phyloP scores from a whole-genome alignment of 2,329 filamentous ascomycete species.

The Colletotrichum sp. region DNA sequence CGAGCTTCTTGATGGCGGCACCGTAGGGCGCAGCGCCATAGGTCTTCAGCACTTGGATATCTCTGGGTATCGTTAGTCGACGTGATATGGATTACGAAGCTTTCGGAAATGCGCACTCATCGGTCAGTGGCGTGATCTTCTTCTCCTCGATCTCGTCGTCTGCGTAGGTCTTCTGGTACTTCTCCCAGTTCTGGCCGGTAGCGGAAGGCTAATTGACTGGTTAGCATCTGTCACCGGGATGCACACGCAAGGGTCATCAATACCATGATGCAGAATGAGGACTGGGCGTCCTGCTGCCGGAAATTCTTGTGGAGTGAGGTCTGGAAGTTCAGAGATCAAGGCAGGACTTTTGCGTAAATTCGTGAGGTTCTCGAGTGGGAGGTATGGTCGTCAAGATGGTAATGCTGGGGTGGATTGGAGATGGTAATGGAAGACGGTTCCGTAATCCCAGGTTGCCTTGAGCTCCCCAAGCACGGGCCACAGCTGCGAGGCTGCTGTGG shows the following conservation, averaged over 20 bases:
- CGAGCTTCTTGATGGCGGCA: slow-evolving; percentile 91
- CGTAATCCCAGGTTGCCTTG: slow-evolving; percentile 30
- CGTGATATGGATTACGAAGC: neutral
- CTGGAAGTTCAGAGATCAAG: neutral
- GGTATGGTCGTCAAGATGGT: slow-evolving; percentile 6
- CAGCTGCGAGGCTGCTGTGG: slow-evolving; percentile 24
- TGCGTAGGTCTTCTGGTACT: slow-evolving; percentile 96
- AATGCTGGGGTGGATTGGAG: neutral
- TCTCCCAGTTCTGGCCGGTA: slow-evolving; percentile 95
- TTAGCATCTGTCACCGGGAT: slow-evolving; percentile 28
- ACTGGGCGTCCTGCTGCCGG: slow-evolving; percentile 24
- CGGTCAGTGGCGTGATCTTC: slow-evolving; percentile 96
- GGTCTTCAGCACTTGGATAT: slow-evolving; percentile 99
- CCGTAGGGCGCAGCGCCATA: slow-evolving; percentile 98
- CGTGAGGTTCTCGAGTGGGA: neutral
- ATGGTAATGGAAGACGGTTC: slow-evolving; percentile 25
- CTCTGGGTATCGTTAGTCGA: slow-evolving; percentile 58
- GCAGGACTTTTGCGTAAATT: neutral
- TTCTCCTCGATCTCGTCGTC: slow-evolving; percentile 99
- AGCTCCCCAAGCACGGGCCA: slow-evolving; percentile 23
- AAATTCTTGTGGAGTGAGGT: neutral
- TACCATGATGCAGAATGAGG: slow-evolving; percentile 47
- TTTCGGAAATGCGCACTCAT: slow-evolving; percentile 74
- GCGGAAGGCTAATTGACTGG: slow-evolving; percentile 79
- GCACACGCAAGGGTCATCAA: slow-evolving; percentile 22